Evolutionary conservation across 2,329 filamentous ascomycete species (phyloP).

Genomic region (Exophiala xenobiotica): DNA sequence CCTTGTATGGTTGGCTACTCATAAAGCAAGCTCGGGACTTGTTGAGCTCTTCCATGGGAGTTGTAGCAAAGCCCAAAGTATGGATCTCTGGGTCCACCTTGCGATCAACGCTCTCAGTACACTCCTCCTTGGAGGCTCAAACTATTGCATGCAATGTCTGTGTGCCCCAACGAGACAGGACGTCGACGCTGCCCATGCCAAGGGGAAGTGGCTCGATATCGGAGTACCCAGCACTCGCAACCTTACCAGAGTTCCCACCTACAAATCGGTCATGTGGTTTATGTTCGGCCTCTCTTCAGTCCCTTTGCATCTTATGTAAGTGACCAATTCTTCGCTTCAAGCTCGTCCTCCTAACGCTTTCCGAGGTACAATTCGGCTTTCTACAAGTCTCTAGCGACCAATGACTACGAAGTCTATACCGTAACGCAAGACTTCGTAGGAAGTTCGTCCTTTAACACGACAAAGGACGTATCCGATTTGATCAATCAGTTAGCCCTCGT

Average conservation of each 20-base stretch:
- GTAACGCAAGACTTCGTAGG: conserved; percentile 26
- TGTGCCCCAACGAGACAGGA: conserved; percentile 35
- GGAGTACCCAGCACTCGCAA: conserved; percentile 35
- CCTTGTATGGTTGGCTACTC: conserved; percentile 18
- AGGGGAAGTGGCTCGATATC: conserved; percentile 34
- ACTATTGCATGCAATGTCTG: conserved; percentile 40
- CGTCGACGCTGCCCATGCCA: conserved; percentile 34
- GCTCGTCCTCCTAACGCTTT: neutral
- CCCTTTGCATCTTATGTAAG: conserved; percentile 32
- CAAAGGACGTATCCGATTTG: neutral
- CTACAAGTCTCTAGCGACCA: conserved; percentile 28
- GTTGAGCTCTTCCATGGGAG: conserved; percentile 23
- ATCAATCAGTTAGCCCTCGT: neutral
- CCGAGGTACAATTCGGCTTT: conserved; percentile 34
- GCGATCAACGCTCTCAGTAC: conserved; percentile 39
- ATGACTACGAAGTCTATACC: conserved; percentile 29
- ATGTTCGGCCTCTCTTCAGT: conserved; percentile 28
- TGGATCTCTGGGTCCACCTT: conserved; percentile 33
- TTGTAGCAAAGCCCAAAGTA: conserved; percentile 16
- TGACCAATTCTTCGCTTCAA: neutral
- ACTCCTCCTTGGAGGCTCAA: conserved; percentile 35
- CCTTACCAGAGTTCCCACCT: conserved; percentile 20
- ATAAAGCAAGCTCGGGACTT: conserved; percentile 2
- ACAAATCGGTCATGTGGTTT: conserved; percentile 27
- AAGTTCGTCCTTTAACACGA: conserved; percentile 5